Evolutionary conservation across 768 basidiomycete species (phyloP).

Genomic region (Podaxis sp.): DNA sequence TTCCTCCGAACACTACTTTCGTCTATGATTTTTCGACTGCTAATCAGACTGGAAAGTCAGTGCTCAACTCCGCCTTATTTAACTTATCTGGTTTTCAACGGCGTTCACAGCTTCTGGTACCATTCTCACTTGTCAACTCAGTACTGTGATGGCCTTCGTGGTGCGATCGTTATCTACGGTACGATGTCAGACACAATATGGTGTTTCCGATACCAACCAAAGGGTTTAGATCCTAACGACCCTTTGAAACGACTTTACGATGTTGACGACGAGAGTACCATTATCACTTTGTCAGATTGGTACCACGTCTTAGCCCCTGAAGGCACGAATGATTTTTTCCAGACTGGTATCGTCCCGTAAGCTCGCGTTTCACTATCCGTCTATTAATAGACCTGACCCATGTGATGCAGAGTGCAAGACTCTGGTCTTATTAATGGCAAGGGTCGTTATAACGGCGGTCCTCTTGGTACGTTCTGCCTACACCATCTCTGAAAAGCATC

Average conservation of each 20-base stretch:
- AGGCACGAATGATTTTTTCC: not conserved
- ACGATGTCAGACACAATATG: not conserved
- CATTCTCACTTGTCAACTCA: constrained; percentile 16
- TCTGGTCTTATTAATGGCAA: constrained; percentile 17
- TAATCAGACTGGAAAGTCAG: constrained; percentile 25
- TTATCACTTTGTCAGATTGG: constrained; percentile 18
- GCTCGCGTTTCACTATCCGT: not conserved
- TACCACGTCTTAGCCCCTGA: constrained; percentile 12
- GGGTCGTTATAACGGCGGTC: constrained; percentile 8
- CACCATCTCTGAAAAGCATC: not conserved
- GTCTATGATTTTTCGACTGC: constrained; percentile 27
- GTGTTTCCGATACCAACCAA: not conserved
- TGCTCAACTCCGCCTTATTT: too few species aligned
- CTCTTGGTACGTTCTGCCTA: constrained; percentile 9
- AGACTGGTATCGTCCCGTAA: constrained; percentile 13
- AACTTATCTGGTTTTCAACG: too few species aligned
- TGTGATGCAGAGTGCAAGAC: not conserved
- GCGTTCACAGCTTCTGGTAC: constrained; percentile 26
- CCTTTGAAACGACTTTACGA: constrained; percentile 20
- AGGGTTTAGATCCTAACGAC: constrained; percentile 12
- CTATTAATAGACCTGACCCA: not conserved
- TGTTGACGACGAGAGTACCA: constrained; percentile 17
- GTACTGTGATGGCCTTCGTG: constrained; percentile 20
- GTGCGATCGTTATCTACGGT: constrained; percentile 29
- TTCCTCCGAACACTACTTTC: constrained; percentile 28